A percentile compares a stretch with the other conserved stretches of the same genome.
Conservation (phyloP, 148 eudicot genomes). For the Vaccinium myrtillus region DNA sequence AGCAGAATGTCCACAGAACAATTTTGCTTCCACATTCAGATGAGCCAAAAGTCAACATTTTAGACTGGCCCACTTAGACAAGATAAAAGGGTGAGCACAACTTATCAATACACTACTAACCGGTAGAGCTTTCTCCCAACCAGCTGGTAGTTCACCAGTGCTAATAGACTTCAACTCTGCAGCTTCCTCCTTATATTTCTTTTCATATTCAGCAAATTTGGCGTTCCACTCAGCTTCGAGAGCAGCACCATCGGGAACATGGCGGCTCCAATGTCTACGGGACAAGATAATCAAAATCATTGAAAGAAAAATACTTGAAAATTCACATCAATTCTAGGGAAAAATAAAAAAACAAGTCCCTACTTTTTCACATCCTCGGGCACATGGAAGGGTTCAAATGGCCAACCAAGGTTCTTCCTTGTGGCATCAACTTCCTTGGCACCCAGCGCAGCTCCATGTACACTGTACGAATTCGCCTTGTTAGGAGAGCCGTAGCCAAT, state of each 20-base stretch:
- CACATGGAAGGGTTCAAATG: constrained; percentile 93
- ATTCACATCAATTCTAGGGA: constrained; percentile 4
- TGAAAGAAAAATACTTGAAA: not conserved
- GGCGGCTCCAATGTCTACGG: constrained; percentile 97
- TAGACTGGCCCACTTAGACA: not conserved
- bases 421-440: constrained; percentile 97
- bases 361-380: constrained; percentile 95
- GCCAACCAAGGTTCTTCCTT: constrained; percentile 90
- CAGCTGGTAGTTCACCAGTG: constrained; percentile 77
- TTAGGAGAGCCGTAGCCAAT: constrained; percentile 97
- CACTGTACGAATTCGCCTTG: constrained; percentile 95
- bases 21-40: not conserved
- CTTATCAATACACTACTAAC: constrained; percentile 43
- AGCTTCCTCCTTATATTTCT: constrained; percentile 85
- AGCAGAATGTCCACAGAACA: not conserved
- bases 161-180: constrained; percentile 80
- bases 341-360: constrained; percentile 5
- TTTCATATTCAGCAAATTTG: constrained; percentile 82
- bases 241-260: constrained; percentile 76
- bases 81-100: not conserved
- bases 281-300: not conserved
- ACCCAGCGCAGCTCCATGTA: constrained; percentile 94
- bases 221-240: constrained; percentile 93
- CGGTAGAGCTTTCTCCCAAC: constrained; percentile 97
- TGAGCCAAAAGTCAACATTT: not conserved